These are phyloP conservation scores for Pythium dissotocum DNA, from an alignment of 352 stramenopile species.

Conservation along the genomic window DNA sequence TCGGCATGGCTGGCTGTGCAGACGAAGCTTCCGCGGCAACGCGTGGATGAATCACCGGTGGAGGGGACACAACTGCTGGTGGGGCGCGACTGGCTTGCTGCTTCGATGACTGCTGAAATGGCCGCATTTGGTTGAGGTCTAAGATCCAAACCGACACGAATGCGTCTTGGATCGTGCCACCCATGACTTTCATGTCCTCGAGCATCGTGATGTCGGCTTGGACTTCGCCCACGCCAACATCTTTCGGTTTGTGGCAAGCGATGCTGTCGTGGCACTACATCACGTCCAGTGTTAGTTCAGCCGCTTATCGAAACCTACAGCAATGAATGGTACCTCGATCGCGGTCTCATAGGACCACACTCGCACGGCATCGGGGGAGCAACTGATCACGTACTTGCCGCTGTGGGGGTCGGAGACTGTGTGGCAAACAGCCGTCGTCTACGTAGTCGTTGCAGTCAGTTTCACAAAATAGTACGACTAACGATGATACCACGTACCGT, in stretches of 20 bases:
- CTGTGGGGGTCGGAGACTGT: constrained; percentile 74
- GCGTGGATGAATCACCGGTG: constrained; percentile 19
- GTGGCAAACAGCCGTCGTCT: constrained; percentile 85
- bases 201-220: constrained; percentile 77
- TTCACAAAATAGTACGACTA: background rate
- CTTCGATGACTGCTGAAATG: constrained; percentile 42
- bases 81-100: constrained; percentile 13
- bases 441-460: background rate
- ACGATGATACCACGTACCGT: constrained; percentile 36
- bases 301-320: background rate
- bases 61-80: constrained; percentile 21
- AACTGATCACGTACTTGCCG: constrained; percentile 79
- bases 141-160: constrained; percentile 84
- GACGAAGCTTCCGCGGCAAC: constrained; percentile 9
- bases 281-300: no score
- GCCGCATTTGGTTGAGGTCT: constrained; percentile 68
- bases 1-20: background rate
- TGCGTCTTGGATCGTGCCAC: constrained; percentile 74
- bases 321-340: constrained; percentile 40
- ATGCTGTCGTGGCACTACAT: constrained; percentile 79
- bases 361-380: constrained; percentile 72
- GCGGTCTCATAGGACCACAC: constrained; percentile 86
- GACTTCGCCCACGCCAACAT: constrained; percentile 48
- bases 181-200: constrained; percentile 84
- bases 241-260: constrained; percentile 55